Conservation (phyloP, 257 asterid species). For the Salvia rosmarinus region DNA sequence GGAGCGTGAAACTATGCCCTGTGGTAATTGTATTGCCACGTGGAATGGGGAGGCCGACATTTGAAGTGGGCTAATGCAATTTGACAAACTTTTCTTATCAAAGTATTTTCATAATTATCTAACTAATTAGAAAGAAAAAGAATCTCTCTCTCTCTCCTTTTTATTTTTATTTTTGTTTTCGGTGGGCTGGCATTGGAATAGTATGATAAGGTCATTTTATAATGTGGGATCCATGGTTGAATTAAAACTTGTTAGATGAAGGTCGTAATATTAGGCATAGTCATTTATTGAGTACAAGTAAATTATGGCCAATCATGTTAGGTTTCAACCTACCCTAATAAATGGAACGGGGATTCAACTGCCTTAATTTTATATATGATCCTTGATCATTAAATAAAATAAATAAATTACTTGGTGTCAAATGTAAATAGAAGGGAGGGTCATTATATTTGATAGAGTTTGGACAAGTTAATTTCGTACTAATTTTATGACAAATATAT, state of each 20-base stretch:
- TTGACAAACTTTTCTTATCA: constrained; percentile 48
- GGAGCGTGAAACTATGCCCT: constrained; percentile 35
- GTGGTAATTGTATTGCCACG: constrained; percentile 68
- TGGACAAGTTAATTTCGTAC: neutral
- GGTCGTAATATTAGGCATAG: constrained; percentile 48
- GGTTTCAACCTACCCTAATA: constrained; percentile 51
- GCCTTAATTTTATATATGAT: constrained; percentile 29
- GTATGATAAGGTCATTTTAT: constrained; percentile 28
- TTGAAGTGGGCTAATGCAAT: constrained; percentile 39
- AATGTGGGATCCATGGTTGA: constrained; percentile 48
- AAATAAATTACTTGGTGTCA: neutral
- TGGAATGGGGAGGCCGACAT: constrained; percentile 34
- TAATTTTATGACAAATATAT: neutral
- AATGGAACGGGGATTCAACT: constrained; percentile 41
- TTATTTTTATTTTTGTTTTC: neutral
- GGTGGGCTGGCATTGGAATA: neutral
- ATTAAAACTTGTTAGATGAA: constrained; percentile 45
- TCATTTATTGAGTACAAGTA: constrained; percentile 50
- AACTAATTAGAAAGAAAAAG: neutral
- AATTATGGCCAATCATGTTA: constrained; percentile 46
- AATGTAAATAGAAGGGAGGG: neutral
- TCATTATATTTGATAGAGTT: neutral
- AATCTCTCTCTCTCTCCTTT: neutral
- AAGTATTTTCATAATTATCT: constrained; percentile 21
- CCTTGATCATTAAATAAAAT: constrained; percentile 16